Conservation (phyloP, 345 rosid species). For the Turnera subulata region DNA sequence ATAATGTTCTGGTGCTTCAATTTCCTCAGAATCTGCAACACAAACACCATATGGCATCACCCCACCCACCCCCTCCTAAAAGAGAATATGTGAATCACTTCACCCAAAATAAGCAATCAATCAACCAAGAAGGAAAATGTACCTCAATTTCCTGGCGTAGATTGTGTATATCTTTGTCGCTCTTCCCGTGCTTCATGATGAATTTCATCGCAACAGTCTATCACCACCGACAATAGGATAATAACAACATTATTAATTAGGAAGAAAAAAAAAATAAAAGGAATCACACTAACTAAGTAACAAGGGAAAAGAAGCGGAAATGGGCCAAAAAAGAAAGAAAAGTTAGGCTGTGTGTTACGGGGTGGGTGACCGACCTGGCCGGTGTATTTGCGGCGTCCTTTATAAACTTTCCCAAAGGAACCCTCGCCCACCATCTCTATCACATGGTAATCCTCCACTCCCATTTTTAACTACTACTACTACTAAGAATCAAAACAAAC, state of each 20-base stretch:
- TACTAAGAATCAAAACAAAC: conserved; percentile 1
- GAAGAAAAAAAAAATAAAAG: neutral
- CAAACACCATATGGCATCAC: neutral
- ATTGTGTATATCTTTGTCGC: conserved; percentile 84
- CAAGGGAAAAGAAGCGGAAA: no score
- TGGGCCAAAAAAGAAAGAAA: neutral
- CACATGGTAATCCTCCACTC: conserved; percentile 84
- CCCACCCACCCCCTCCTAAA: neutral
- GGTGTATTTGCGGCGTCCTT: conserved; percentile 79
- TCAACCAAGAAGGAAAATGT: neutral
- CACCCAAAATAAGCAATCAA: neutral
- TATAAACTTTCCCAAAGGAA: conserved; percentile 90
- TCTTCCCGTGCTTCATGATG: conserved; percentile 91
- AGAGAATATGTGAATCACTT: neutral
- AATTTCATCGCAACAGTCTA: conserved; percentile 99
- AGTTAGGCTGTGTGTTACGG: no score
- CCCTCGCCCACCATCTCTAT: conserved; percentile 98
- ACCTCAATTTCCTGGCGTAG: conserved; percentile 97
- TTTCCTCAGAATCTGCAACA: conserved; percentile 74
- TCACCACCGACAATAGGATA: conserved; percentile 11
- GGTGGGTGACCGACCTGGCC: no score
- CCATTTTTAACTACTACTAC: no score
- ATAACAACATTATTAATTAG: conserved; percentile 1
- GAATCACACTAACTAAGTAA: no score
- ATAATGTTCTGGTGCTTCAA: conserved; percentile 92